A percentile compares a stretch with the other conserved stretches of the same genome.
Conservation (phyloP, 805 yeast species). For the Teunomyces funiuensis region DNA sequence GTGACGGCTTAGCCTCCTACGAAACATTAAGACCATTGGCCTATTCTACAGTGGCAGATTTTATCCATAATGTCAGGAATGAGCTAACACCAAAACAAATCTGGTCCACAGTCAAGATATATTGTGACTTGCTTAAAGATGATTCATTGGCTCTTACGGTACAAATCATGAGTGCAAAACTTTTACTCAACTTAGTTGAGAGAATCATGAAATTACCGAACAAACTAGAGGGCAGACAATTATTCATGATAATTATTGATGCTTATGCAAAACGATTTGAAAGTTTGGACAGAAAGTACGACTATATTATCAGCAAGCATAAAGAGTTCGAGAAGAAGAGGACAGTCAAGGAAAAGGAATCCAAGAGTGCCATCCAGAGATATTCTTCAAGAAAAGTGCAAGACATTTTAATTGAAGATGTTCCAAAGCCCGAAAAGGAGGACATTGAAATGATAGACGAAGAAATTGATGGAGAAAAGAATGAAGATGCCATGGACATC, state of each 20-base stretch:
- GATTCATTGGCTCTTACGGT: slow-evolving; percentile 81
- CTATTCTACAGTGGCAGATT: slow-evolving; percentile 92
- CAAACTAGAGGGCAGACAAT: slow-evolving; percentile 77
- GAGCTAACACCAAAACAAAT: slow-evolving; percentile 81
- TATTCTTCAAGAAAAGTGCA: slow-evolving; percentile 28
- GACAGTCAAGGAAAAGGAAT: slow-evolving; percentile 39
- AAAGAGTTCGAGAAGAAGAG: slow-evolving; percentile 48
- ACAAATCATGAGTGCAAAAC: slow-evolving; percentile 94
- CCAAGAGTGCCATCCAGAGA: slow-evolving; percentile 40
- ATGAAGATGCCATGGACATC: slow-evolving; percentile 13
- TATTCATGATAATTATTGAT: slow-evolving; percentile 82
- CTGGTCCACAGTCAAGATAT: slow-evolving; percentile 81
- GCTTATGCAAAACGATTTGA: slow-evolving; percentile 83
- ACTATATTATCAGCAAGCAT: slow-evolving; percentile 63
- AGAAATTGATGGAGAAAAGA: background rate
- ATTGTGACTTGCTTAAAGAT: slow-evolving; percentile 79
- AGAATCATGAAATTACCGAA: slow-evolving; percentile 79
- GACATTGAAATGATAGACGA: slow-evolving; percentile 26
- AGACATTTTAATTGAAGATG: slow-evolving; percentile 21
- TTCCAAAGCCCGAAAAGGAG: slow-evolving; percentile 28
- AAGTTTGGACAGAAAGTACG: slow-evolving; percentile 70
- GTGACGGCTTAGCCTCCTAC: slow-evolving; percentile 87
- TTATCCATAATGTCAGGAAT: slow-evolving; percentile 86
- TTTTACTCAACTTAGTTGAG: slow-evolving; percentile 84
- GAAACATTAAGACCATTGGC: slow-evolving; percentile 92